Conservation (phyloP, 1,284 basidiomycete genomes). For the Apiotrichum domesticum region DNA sequence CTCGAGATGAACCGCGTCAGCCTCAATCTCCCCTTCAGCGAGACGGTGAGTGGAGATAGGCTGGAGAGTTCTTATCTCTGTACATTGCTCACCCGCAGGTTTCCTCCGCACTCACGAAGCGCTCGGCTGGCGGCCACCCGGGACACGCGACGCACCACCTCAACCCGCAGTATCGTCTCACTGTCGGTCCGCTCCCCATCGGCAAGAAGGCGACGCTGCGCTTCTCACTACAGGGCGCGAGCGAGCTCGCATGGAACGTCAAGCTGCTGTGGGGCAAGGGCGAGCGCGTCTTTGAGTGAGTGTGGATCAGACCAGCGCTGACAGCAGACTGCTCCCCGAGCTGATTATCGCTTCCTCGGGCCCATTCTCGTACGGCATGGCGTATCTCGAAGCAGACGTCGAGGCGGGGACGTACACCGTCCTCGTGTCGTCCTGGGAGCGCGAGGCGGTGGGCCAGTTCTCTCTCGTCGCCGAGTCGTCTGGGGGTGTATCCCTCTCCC, state of each 20-base stretch:
- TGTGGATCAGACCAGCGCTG: neutral
- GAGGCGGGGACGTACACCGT: slow-evolving; percentile 71
- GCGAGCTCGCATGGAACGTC: slow-evolving; percentile 68
- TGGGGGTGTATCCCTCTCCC: slow-evolving; percentile 44
- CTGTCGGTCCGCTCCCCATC: slow-evolving; percentile 43
- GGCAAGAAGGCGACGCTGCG: slow-evolving; percentile 50
- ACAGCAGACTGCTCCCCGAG: slow-evolving; percentile 41
- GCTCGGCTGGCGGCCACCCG: slow-evolving; percentile 77
- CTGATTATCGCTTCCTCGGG: slow-evolving; percentile 52
- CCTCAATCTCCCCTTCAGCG: slow-evolving; percentile 28
- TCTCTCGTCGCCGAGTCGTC: slow-evolving; percentile 60
- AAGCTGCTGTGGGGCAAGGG: slow-evolving; percentile 69
- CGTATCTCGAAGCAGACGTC: slow-evolving; percentile 47
- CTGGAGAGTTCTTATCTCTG: neutral
- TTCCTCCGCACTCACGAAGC: slow-evolving; percentile 59
- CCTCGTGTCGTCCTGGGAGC: slow-evolving; percentile 74
- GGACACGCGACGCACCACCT: slow-evolving; percentile 72
- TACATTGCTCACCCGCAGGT: slow-evolving; percentile 48
- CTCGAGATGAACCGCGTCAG: slow-evolving; percentile 29
- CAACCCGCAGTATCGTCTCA: slow-evolving; percentile 81
- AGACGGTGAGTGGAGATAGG: slow-evolving; percentile 19
- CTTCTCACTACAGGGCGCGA: slow-evolving; percentile 56
- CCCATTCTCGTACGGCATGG: slow-evolving; percentile 72
- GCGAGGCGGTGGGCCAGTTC: slow-evolving; percentile 61
- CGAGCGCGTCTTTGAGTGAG: slow-evolving; percentile 66